Percentiles rank a stretch among this genome's conserved stretches.
phyloP scores from a whole-genome alignment of 768 basidiomycete species.

The Boletus huronensis region DNA sequence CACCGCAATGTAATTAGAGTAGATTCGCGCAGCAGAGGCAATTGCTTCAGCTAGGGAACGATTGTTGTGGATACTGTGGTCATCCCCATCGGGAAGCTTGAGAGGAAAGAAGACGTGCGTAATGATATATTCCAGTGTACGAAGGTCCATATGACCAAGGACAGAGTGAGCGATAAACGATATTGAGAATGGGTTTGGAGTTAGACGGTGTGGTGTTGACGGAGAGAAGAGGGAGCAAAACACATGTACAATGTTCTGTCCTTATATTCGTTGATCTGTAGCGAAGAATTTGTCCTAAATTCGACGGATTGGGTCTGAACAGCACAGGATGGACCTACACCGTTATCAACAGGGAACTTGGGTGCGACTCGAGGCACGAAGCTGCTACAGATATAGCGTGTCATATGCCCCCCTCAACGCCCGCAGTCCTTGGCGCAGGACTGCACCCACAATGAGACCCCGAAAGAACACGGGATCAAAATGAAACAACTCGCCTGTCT shows the following conservation, averaged over 20 bases:
- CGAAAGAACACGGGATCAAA: not conserved
- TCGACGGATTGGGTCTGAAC: slow-evolving; percentile 2
- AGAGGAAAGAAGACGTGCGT: slow-evolving; percentile 45
- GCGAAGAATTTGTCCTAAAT: not conserved
- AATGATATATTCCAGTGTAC: slow-evolving; percentile 30
- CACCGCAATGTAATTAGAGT: slow-evolving; percentile 9
- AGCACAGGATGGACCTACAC: slow-evolving; percentile 12
- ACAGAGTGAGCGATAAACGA: not conserved
- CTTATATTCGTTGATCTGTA: not conserved
- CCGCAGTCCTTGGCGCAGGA: not conserved
- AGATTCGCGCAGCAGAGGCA: slow-evolving; percentile 18
- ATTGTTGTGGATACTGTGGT: slow-evolving; percentile 27
- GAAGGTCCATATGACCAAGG: not conserved
- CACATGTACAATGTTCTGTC: not conserved
- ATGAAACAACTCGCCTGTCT: not conserved
- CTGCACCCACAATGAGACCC: not conserved
- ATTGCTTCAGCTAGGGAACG: slow-evolving; percentile 24
- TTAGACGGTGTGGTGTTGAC: not conserved
- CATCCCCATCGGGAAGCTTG: slow-evolving; percentile 37
- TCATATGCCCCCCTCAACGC: too few species aligned
- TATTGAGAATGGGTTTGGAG: not conserved
- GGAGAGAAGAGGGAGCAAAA: not conserved
- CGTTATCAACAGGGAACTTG: not conserved
- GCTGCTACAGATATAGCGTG: not conserved
- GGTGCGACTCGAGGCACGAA: not conserved